A percentile compares a stretch with the other conserved stretches of the same genome.
These are phyloP conservation scores for Termitomyces sp. DNA, from an alignment of 768 basidiomycete genomes.

Conservation along the genomic window DNA sequence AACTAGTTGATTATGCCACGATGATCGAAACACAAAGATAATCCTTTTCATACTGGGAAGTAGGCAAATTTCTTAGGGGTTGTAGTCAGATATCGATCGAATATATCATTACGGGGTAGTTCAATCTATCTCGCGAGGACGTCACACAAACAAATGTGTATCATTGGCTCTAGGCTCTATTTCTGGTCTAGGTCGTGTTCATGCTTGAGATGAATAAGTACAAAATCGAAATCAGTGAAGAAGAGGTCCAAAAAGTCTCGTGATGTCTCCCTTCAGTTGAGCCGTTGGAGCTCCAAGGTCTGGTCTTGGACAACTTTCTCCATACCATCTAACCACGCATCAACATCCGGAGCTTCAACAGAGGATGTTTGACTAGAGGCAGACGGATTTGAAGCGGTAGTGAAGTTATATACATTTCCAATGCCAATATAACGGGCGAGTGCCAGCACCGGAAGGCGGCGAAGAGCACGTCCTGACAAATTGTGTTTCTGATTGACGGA, in stretches of 20 bases:
- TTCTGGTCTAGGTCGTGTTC: background rate
- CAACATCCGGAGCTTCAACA: conserved; percentile 37
- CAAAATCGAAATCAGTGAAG: background rate
- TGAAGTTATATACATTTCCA: conserved; percentile 25
- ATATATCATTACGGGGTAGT: background rate
- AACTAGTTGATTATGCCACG: background rate
- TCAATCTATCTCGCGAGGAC: background rate
- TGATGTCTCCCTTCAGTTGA: conserved; percentile 20
- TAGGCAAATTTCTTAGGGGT: background rate
- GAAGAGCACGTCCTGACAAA: conserved; percentile 90
- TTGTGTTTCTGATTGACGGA: conserved; percentile 45
- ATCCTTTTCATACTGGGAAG: background rate
- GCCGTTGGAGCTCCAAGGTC: conserved; percentile 42
- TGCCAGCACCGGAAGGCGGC: conserved; percentile 91
- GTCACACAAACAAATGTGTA: background rate
- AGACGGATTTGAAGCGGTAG: background rate
- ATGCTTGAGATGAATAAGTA: background rate
- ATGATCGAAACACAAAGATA: background rate
- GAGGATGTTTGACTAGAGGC: background rate
- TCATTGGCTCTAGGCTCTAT: background rate
- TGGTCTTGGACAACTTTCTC: conserved; percentile 64
- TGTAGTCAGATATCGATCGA: background rate
- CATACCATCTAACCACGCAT: conserved; percentile 84
- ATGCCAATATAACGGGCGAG: conserved; percentile 77
- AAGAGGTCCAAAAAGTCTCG: background rate